phyloP scores from a whole-genome alignment of 192 early-diverging fungal genomes.

The Coemansia aciculifera region DNA sequence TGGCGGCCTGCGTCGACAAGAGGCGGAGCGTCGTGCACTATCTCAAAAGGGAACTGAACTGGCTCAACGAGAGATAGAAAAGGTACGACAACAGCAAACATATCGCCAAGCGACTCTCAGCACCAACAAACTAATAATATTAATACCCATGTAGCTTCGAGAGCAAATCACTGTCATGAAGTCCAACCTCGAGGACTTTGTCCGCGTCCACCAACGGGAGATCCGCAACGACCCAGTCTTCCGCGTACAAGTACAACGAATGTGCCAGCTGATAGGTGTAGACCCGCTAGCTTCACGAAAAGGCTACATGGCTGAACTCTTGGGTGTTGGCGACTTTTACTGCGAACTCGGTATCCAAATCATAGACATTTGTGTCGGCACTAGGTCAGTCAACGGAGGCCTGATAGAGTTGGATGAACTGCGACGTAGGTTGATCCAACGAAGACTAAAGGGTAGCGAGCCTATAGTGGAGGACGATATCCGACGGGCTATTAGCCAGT shows the following conservation, averaged over 20 bases:
- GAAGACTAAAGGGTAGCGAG: constrained; percentile 56
- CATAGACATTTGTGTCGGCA: constrained; percentile 85
- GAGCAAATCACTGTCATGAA: constrained; percentile 73
- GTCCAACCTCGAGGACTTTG: constrained; percentile 83
- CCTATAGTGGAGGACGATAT: constrained; percentile 78
- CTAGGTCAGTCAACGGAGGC: constrained; percentile 83
- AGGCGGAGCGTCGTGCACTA: constrained; percentile 47
- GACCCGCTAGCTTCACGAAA: constrained; percentile 97
- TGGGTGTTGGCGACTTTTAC: constrained; percentile 97
- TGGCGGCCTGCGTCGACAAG: constrained; percentile 57
- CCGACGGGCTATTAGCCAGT: constrained; percentile 75
- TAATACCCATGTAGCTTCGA: constrained; percentile 54
- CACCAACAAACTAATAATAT: neutral
- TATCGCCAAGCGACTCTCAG: neutral
- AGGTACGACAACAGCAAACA: constrained; percentile 29
- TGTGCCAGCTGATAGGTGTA: constrained; percentile 93
- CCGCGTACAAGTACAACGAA: constrained; percentile 84
- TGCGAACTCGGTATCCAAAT: constrained; percentile 95
- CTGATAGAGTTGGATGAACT: constrained; percentile 86
- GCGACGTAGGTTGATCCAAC: constrained; percentile 64
- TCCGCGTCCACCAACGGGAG: constrained; percentile 78
- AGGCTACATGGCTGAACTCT: constrained; percentile 91
- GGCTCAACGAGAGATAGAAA: constrained; percentile 54
- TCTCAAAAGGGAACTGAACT: constrained; percentile 48
- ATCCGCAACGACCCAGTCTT: constrained; percentile 86